phyloP scores from a whole-genome alignment of 2,329 filamentous ascomycete species.

The Pseudogymnoascus sp. region DNA sequence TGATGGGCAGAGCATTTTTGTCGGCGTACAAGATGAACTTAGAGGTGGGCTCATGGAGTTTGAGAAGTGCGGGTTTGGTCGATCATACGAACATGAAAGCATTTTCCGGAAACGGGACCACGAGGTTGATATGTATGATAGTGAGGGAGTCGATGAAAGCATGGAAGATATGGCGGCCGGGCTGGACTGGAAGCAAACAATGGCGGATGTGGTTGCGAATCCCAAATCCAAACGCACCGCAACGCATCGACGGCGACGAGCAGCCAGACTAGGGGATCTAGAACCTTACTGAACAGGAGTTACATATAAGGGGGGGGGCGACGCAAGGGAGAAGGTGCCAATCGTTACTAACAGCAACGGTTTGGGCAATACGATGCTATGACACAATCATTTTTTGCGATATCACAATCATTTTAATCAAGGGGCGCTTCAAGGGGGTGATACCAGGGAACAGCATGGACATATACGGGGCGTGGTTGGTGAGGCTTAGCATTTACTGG shows the following conservation, averaged over 20 bases:
- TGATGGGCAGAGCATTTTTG: constrained; percentile 59
- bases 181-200: constrained; percentile 10
- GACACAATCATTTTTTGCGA: constrained; percentile 6
- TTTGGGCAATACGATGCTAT: neutral
- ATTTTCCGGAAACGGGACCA: constrained; percentile 13
- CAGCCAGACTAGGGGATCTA: neutral
- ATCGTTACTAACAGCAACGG: neutral
- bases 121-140: constrained; percentile 8
- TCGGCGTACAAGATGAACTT: constrained; percentile 57
- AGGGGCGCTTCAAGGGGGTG: neutral
- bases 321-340: neutral
- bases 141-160: constrained; percentile 1
- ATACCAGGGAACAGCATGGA: neutral
- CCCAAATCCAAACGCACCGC: constrained; percentile 8
- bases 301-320: neutral
- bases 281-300: constrained; percentile 5
- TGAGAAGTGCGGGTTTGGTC: constrained; percentile 26
- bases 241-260: constrained; percentile 4
- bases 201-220: constrained; percentile 1
- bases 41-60: constrained; percentile 50
- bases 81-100: constrained; percentile 18
- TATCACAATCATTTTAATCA: constrained; percentile 9
- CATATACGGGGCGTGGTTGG: neutral
- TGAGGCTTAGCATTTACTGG: constrained; percentile 2
- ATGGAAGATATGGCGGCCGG: neutral